Base-by-base conservation (phyloP, 805 yeast genomes). In the Candida multigemmis region DNA sequence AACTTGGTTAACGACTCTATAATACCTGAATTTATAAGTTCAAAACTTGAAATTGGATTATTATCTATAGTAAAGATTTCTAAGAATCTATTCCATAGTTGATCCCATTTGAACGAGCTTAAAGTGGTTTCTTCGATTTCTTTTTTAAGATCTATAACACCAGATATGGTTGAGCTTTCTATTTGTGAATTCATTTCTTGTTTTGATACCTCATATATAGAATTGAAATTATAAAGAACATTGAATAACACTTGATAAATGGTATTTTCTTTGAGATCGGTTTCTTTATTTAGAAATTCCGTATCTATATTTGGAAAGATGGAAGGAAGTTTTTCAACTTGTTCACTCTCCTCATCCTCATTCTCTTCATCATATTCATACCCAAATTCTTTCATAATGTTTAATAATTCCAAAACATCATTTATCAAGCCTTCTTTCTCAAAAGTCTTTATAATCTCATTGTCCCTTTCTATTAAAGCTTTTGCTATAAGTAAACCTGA, bases 361-460 rank as follows among this genome's bases (percentile, higher is more conserved):
- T 30, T 25, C 4, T 34, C 27, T 12, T 33, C 25, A 16, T 26
- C 31, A 23, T 23, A 21, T 4, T 21, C 17, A 12, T 29, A 12
- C 7, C 20, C 23, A 12, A 25, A 25, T 16, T 28, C 38, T 25
- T 39, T 41, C 26, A 40, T 33, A 23, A 41, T 36, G 14, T 49
- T 51, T 7, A 54, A 28, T 3, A 73, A 48, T 0, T 41, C 32
- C 1, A 51, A 37, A 7, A 68, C 56, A 42, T 77, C 83, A 11
- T 64, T 50, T 4, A 77, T 45, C n/a, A 80, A 49, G 0, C 95
- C 95, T 41, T 84, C 93, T 30, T 81, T 66, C 39, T 71, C 78
- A 35, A 84, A 71, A 6, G 58, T 62, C 0, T 46, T 40, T 5
- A 74, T 41, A 30, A 69, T 75, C 1, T 48, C 32, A 1, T 50